Base-by-base conservation (phyloP, 805 yeast species). In the Teunomyces atbi region DNA sequence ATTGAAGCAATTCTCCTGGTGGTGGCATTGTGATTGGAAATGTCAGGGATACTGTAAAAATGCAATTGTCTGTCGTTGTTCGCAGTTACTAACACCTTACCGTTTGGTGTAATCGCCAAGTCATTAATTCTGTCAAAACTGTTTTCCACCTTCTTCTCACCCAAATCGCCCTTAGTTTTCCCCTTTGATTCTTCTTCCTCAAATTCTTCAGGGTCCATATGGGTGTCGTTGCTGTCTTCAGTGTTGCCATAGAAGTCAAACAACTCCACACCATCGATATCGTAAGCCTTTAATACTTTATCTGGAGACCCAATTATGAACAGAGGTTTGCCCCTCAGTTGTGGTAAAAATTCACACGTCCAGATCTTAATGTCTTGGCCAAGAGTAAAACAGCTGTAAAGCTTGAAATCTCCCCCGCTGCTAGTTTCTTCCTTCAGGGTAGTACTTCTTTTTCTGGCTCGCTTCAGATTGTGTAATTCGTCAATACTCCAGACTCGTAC, bases 241-340 rank as follows among this genome's bases (percentile, higher is more conserved):
- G 62, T 57, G 46, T 67, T 68, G 15, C 66, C 66, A 50, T 71
- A 70, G 47, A 73, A 73, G 47, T 73, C 77, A 55, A 71, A 66
- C n/a, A 72, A 50, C 48, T 71, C 74, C 3, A 54, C 54, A 3
- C 77, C 77, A 41, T 68, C 60, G 7, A 72, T 50, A 45, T 69
- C 67, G 45, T 54, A 73, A 1, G 68, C 74, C 47, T 69, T 69
- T 33, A 73, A 57, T 4, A 65, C 83, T 50, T 83, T 81, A 59
- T 87, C 96, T 0, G 91, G 90, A 0, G 91, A 82, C 0, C 95
- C 92, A 16, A 87, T 72, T 4, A 86, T 74, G 54, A 89, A 83
- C 44, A 76, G 69, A 1, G 75, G 74, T 11, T 60, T 56, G 65
- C 33, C 68, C 66, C 13, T 74, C 66, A 4, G 16, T n/a, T 53